Conservation (phyloP, 495 filamentous ascomycete species). For the Xylaria castorea region DNA sequence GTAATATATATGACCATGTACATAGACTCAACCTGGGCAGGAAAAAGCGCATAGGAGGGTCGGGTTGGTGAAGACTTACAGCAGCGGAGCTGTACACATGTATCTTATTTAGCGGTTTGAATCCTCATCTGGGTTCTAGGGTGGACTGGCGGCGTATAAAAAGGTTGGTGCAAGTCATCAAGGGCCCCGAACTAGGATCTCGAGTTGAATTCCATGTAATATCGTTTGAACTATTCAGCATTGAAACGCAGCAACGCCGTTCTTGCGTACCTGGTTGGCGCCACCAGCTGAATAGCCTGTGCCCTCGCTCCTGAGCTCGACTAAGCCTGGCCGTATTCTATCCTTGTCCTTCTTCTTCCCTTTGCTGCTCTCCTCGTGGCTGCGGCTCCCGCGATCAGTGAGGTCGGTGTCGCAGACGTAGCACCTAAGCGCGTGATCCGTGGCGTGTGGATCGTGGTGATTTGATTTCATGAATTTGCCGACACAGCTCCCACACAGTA, state of each 20-base stretch:
- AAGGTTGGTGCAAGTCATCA: not conserved
- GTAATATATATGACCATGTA: slow-evolving; percentile 12
- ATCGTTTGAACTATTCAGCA: slow-evolving; percentile 55
- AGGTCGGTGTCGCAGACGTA: slow-evolving; percentile 90
- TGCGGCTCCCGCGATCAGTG: slow-evolving; percentile 50
- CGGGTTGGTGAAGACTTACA: slow-evolving; percentile 15
- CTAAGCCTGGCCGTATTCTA: slow-evolving; percentile 73
- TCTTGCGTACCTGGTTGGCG: slow-evolving; percentile 78
- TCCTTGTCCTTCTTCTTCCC: slow-evolving; percentile 63
- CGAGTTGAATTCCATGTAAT: slow-evolving; percentile 27
- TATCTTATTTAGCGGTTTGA: slow-evolving; percentile 2
- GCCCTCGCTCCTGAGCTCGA: slow-evolving; percentile 85
- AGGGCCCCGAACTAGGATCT: not conserved
- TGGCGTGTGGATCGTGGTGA: slow-evolving; percentile 69
- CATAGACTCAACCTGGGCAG: not conserved
- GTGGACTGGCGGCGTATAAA: not conserved
- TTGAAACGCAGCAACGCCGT: slow-evolving; percentile 78
- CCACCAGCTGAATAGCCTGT: slow-evolving; percentile 93
- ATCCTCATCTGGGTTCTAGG: not conserved
- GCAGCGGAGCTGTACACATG: slow-evolving; percentile 1
- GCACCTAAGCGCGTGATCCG: slow-evolving; percentile 67
- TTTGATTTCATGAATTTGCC: slow-evolving; percentile 81
- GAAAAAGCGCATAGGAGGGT: not conserved
- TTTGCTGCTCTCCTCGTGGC: slow-evolving; percentile 42
- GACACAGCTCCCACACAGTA: slow-evolving; percentile 88